Percentiles rank a stretch among this genome's conserved stretches.
Evolutionary conservation across 345 rosid genomes (phyloP).

Genomic region (Punica granatum): DNA sequence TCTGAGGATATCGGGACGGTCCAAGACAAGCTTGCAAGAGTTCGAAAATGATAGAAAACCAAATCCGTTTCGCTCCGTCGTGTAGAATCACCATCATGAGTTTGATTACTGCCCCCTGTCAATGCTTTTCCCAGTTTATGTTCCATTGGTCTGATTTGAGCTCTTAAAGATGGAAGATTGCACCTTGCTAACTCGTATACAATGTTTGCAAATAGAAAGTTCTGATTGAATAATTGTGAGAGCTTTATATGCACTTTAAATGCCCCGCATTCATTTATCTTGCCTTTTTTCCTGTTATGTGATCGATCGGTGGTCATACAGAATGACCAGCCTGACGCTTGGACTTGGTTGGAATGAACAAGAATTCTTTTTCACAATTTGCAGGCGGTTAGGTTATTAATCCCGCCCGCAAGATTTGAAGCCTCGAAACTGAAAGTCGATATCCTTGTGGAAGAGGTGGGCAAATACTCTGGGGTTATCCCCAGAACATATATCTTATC

Average conservation of each 20-base stretch:
- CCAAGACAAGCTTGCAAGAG: too few species aligned
- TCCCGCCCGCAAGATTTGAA: slow-evolving; percentile 77
- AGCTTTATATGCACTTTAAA: background rate
- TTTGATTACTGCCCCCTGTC: too few species aligned
- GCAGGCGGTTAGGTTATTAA: slow-evolving; percentile 70
- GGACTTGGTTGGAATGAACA: background rate
- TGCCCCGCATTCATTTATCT: background rate
- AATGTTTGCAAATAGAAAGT: background rate
- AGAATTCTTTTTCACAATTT: too few species aligned
- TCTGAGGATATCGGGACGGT: background rate
- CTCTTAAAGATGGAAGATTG: background rate
- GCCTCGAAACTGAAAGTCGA: slow-evolving; percentile 79
- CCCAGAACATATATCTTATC: slow-evolving; percentile 82
- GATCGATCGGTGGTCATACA: too few species aligned
- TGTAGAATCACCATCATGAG: too few species aligned
- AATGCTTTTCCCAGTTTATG: background rate
- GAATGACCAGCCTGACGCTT: background rate
- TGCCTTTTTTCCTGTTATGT: background rate
- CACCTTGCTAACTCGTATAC: background rate
- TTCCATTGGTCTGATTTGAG: background rate
- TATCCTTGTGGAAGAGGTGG: slow-evolving; percentile 26
- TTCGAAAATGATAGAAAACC: too few species aligned
- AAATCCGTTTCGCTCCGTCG: too few species aligned
- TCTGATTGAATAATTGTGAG: background rate
- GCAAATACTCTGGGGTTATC: slow-evolving; percentile 37